Evolutionary conservation across 2,329 filamentous ascomycete species (phyloP).

Genomic region (Hymenoscyphus fructigenus): DNA sequence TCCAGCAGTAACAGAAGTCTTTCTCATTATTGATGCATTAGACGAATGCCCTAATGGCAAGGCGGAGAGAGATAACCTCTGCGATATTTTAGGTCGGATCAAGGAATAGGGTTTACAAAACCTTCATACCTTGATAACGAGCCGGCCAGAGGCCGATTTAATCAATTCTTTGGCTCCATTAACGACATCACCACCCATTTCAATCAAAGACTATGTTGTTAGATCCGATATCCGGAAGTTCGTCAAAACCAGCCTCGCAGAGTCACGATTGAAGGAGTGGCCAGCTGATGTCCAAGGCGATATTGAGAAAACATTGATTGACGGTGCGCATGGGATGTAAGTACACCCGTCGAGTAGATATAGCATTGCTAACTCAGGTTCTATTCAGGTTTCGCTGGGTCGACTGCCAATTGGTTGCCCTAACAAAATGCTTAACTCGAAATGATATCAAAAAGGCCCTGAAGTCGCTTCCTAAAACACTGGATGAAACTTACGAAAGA

Average conservation of each 20-base stretch:
- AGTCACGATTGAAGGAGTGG: neutral
- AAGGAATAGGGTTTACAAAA: neutral
- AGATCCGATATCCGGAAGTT: neutral
- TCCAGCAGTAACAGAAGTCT: slow-evolving; percentile 25
- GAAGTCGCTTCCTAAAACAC: slow-evolving; percentile 18
- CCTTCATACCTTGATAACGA: neutral
- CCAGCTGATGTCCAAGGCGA: neutral
- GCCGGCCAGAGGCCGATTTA: neutral
- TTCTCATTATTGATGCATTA: slow-evolving; percentile 35
- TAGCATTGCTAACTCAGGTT: neutral
- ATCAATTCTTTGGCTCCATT: slow-evolving; percentile 21
- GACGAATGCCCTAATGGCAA: slow-evolving; percentile 40
- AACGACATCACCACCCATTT: slow-evolving; percentile 28
- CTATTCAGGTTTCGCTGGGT: slow-evolving; percentile 30
- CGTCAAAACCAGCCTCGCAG: neutral
- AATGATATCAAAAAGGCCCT: slow-evolving; percentile 12
- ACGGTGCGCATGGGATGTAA: slow-evolving; percentile 8
- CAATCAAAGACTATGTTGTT: neutral
- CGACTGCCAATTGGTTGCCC: slow-evolving; percentile 32
- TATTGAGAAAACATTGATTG: neutral
- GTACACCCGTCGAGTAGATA: neutral
- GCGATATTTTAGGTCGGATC: neutral
- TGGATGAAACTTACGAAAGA: slow-evolving; percentile 27
- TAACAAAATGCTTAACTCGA: slow-evolving; percentile 23
- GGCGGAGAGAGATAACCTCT: slow-evolving; percentile 25